Evolutionary conservation across 257 asterid genomes (phyloP).

Genomic region (Eucommia ulmoides): DNA sequence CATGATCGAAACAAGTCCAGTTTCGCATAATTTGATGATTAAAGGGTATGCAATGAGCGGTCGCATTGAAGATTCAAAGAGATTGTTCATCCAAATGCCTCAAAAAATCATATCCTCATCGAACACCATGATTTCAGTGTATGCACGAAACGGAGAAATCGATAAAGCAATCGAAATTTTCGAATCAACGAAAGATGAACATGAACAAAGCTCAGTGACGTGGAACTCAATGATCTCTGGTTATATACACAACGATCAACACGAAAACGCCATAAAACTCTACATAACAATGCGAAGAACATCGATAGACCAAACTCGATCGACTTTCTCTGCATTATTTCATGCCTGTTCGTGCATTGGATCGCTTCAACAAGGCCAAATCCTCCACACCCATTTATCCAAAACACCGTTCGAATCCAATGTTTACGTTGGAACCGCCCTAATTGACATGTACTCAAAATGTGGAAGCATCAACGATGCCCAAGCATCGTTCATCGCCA

Average conservation of each 20-base stretch:
- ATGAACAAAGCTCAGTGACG: slow-evolving; percentile 42
- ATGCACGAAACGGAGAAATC: slow-evolving; percentile 38
- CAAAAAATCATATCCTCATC: slow-evolving; percentile 25
- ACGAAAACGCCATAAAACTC: slow-evolving; percentile 41
- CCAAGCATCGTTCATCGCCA: slow-evolving; percentile 32
- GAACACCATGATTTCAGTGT: slow-evolving; percentile 63
- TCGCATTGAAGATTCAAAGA: slow-evolving; percentile 34
- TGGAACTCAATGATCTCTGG: slow-evolving; percentile 95
- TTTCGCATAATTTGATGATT: slow-evolving; percentile 59
- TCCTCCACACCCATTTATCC: slow-evolving; percentile 44
- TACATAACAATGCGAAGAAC: slow-evolving; percentile 46
- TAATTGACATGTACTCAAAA: slow-evolving; percentile 74
- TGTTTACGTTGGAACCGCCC: slow-evolving; percentile 58
- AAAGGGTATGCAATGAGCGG: slow-evolving; percentile 58
- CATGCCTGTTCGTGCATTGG: slow-evolving; percentile 62
- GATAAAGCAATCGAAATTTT: slow-evolving; percentile 53
- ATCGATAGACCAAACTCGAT: slow-evolving; percentile 40
- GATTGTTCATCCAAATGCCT: slow-evolving; percentile 40
- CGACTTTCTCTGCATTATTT: slow-evolving; percentile 56
- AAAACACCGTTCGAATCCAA: slow-evolving; percentile 55
- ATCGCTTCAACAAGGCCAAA: slow-evolving; percentile 49
- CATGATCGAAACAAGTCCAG: slow-evolving; percentile 26
- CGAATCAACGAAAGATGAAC: slow-evolving; percentile 38
- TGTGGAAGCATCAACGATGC: slow-evolving; percentile 71
- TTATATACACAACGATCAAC: slow-evolving; percentile 33